Percentiles rank a stretch among this genome's conserved stretches.
phyloP scores from a whole-genome alignment of 495 filamentous ascomycete species.

The Xylona heveae region DNA sequence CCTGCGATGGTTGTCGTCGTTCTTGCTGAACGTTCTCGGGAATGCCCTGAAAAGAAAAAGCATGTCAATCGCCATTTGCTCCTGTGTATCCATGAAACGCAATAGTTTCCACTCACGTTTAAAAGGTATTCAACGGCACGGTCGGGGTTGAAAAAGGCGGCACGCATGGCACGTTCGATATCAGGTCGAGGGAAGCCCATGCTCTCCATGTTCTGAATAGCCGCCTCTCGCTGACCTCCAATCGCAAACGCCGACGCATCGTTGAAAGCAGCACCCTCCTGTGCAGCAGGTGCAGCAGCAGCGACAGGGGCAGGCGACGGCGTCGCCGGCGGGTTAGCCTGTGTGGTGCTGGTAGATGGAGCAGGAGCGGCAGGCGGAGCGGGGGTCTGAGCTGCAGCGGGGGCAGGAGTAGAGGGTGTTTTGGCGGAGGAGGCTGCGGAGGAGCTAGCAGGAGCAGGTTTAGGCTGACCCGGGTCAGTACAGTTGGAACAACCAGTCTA shows the following conservation, averaged over 20 bases:
- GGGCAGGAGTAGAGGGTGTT: conserved; percentile 48
- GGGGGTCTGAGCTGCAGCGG: conserved; percentile 34
- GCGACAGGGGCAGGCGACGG: conserved; percentile 49
- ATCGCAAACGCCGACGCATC: conserved; percentile 69
- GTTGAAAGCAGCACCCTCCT: conserved; percentile 30
- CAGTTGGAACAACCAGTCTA: conserved; percentile 3
- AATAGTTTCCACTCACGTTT: conserved; percentile 33
- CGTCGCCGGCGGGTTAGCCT: conserved; percentile 32
- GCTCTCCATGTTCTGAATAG: conserved; percentile 86
- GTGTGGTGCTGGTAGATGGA: conserved; percentile 19
- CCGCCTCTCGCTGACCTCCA: conserved; percentile 57
- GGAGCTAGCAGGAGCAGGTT: conserved; percentile 31
- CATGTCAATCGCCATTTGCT: conserved; percentile 1
- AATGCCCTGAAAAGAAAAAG: conserved; percentile 45
- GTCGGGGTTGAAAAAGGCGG: conserved; percentile 90
- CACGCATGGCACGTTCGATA: conserved; percentile 84
- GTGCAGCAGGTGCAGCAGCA: conserved; percentile 18
- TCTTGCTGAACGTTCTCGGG: conserved; percentile 63
- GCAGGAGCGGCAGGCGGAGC: conserved; percentile 35
- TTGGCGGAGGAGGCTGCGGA: conserved; percentile 29
- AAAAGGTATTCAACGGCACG: conserved; percentile 92
- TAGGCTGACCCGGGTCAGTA: conserved; percentile 28
- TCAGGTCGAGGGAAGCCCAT: conserved; percentile 84
- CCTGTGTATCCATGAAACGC: conserved; percentile 4
- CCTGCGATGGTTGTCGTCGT: conserved; percentile 26